Evolutionary conservation across 176 grass and related monocot species (phyloP).

Genomic region (Raddia guianensis): DNA sequence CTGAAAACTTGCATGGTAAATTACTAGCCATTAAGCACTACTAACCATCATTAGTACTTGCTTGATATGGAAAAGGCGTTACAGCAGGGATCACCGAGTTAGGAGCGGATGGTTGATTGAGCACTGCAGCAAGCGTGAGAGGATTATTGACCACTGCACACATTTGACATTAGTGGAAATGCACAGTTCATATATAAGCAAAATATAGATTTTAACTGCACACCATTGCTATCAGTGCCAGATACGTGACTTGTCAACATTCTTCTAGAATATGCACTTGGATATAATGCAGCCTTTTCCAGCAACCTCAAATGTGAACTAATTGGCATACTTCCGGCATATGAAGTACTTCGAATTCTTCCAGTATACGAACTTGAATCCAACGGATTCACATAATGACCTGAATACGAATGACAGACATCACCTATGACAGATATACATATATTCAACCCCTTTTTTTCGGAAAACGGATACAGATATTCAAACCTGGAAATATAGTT

Average conservation of each 20-base stretch:
- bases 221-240: not conserved
- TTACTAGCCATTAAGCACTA: not conserved
- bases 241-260: not conserved
- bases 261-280: not conserved
- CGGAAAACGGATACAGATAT: too few relatives aligned
- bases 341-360: not conserved
- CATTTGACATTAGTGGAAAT: slow-evolving; percentile 20
- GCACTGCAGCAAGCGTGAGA: not conserved
- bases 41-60: not conserved
- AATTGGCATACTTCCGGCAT: too few relatives aligned
- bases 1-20: not conserved
- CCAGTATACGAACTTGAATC: slow-evolving; percentile 8
- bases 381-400: not conserved
- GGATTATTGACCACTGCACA: slow-evolving; percentile 10
- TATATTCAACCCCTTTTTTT: not conserved
- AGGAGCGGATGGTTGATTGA: not conserved
- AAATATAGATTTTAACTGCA: not conserved
- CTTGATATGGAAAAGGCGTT: not conserved
- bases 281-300: not conserved
- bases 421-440: not conserved
- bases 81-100: not conserved
- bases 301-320: too few relatives aligned
- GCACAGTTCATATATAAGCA: not conserved
- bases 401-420: not conserved
- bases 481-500: not conserved